Evolutionary conservation across 1,284 basidiomycete genomes (phyloP), one percentile per base, ranked within the genome.

Genomic region (Coniophora puteana): DNA sequence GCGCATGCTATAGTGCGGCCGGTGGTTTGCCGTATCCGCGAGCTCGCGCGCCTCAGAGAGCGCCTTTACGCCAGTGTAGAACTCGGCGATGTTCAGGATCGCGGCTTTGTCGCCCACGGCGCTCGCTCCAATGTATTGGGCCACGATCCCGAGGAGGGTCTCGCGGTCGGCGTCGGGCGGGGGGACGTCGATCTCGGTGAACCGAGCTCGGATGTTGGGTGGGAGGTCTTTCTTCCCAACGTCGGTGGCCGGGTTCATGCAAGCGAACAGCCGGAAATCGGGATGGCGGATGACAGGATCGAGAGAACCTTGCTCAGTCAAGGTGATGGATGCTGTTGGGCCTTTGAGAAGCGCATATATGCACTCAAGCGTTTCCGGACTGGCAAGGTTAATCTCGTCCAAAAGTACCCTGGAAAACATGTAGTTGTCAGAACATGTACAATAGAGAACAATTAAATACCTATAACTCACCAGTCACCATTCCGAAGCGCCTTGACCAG

Each of bases 201-300:
- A 99, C 23, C 90, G 82, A 6, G 87, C 82, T 25, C 95, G 84
- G 34, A 99, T 86, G 51, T 88, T 88, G 1, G 89, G 83, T 8
- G 93, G 91, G 1, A 99, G 80, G 54, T 98, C 95, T 56, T 93
- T 95, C 72, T 99, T 99, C 40, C 96, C 96, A 16, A 98, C 91
- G 51, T 99, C 96, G 3, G 95, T 99, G 0, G 96, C 96, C 2
- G 96, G 96, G 58, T 99, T 99, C 96, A 99, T 99, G 61, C 96
- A 99, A 2, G 93, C 94, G 56, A 99, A 99, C 7, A 99, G 71
- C 20, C 95, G 87, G 67, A 99, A 99, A 53, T 96, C 86, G 14
- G 92, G 83, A 61, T 99, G 96, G 1, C 96, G 85, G 24, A 84
- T 83, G 20, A 99, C 76, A 1, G 91, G 89, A 55, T 94, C 91